Conservation (phyloP, 2,329 filamentous ascomycete genomes). For the Biscogniauxia mediterranea region DNA sequence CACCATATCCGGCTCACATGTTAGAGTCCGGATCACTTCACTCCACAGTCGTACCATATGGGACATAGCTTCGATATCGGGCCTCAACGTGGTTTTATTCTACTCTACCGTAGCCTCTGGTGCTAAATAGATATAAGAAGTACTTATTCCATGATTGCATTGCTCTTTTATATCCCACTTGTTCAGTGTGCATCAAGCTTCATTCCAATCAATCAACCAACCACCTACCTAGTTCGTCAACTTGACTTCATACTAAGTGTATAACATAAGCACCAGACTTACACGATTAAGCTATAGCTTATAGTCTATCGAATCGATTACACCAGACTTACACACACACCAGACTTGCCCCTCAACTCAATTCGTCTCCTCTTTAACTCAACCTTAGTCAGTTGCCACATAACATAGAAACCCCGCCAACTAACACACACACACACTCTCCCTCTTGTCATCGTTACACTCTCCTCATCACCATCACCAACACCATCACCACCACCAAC, state of each 20-base stretch:
- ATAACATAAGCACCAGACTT: not conserved
- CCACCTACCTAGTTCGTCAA: too few species aligned
- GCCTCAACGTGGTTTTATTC: not conserved
- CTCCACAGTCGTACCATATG: not conserved
- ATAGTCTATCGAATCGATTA: not conserved
- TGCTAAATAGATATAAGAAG: not conserved
- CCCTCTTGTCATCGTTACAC: too few species aligned
- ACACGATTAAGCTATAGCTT: not conserved
- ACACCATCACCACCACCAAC: not conserved
- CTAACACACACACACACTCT: too few species aligned
- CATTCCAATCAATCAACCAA: slow-evolving; percentile 1
- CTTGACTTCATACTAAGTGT: not conserved
- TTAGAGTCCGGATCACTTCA: not conserved
- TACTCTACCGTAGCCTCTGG: not conserved
- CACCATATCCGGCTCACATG: not conserved
- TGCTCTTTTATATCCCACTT: too few species aligned
- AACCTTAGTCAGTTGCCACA: not conserved
- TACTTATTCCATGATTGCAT: not conserved
- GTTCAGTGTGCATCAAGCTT: not conserved
- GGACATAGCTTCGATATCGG: not conserved
- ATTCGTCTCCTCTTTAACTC: not conserved
- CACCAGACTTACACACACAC: not conserved
- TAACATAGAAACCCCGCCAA: not conserved
- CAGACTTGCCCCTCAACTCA: not conserved
- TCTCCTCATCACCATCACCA: not conserved